phyloP scores from a whole-genome alignment of 1,139 yeast genomes.

The Taphrina deformans region DNA sequence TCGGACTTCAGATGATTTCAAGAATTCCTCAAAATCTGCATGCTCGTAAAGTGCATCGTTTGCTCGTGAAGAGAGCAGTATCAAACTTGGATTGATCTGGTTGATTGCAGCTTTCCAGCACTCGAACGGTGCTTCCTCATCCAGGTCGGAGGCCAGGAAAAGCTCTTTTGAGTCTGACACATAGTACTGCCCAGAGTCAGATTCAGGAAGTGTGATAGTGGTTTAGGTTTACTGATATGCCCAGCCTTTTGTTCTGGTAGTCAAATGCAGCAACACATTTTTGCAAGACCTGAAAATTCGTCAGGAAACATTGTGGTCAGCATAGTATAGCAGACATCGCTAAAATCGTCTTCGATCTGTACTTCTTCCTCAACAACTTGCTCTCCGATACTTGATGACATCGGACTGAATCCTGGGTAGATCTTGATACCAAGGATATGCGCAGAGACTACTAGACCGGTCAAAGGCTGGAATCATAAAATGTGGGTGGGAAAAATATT shows the following conservation, averaged over 20 bases:
- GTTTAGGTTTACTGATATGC: constrained; percentile 32
- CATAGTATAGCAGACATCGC: constrained; percentile 4
- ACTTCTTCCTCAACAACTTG: neutral
- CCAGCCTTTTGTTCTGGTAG: constrained; percentile 33
- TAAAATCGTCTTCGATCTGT: constrained; percentile 11
- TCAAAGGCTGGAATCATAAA: too few relatives aligned
- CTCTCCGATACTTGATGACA: neutral
- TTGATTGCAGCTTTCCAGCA: constrained; percentile 26
- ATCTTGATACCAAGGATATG: too few relatives aligned
- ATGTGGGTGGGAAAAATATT: neutral
- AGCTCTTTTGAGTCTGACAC: constrained; percentile 11
- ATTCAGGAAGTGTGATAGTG: too few relatives aligned
- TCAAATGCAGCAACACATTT: constrained; percentile 35
- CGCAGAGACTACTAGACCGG: too few relatives aligned
- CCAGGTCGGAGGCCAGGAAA: constrained; percentile 16
- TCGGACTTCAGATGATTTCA: constrained; percentile 28
- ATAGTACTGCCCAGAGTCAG: constrained; percentile 17
- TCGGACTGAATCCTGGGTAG: too few relatives aligned
- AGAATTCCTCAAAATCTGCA: neutral
- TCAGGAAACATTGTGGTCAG: neutral
- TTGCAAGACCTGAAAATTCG: neutral
- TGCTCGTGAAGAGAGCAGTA: constrained; percentile 36
- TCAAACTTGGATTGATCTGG: constrained; percentile 37
- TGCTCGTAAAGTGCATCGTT: constrained; percentile 35
- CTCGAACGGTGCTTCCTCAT: constrained; percentile 27